A percentile compares a stretch with the other conserved stretches of the same genome.
These are phyloP conservation scores for Guadua angustifolia DNA, from an alignment of 176 grass and related monocot species.

Conservation along the genomic window DNA sequence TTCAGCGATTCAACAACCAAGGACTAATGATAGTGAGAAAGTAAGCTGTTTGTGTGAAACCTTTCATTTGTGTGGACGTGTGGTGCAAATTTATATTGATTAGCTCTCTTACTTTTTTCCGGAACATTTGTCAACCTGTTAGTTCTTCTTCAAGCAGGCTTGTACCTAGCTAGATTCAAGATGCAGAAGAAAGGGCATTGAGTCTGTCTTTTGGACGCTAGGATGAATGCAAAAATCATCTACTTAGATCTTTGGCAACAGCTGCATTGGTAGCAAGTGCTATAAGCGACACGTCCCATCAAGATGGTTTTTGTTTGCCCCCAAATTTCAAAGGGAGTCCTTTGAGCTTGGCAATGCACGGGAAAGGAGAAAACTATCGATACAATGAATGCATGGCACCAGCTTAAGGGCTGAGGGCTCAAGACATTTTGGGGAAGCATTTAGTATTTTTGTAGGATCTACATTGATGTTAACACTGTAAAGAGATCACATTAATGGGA, in stretches of 20 bases:
- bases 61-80: background rate
- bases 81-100: background rate
- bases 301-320: background rate
- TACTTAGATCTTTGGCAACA: background rate
- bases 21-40: conserved; percentile 38
- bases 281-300: background rate
- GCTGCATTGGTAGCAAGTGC: background rate
- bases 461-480: background rate
- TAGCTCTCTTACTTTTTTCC: background rate
- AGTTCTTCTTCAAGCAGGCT: conserved; percentile 72
- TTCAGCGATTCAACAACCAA: conserved; percentile 48
- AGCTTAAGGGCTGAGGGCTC: background rate
- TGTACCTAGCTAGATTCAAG: conserved; percentile 84
- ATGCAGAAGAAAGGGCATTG: conserved; percentile 70
- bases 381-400: background rate
- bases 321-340: background rate
- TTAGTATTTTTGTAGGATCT: background rate
- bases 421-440: background rate
- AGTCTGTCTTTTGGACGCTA: conserved; percentile 1
- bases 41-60: conserved; percentile 38
- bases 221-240: background rate
- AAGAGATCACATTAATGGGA: background rate
- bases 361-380: background rate
- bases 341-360: background rate
- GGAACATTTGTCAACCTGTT: conserved; percentile 54